phyloP scores from a whole-genome alignment of 2,329 filamentous ascomycete genomes.

The Paracamarosporium sp. region DNA sequence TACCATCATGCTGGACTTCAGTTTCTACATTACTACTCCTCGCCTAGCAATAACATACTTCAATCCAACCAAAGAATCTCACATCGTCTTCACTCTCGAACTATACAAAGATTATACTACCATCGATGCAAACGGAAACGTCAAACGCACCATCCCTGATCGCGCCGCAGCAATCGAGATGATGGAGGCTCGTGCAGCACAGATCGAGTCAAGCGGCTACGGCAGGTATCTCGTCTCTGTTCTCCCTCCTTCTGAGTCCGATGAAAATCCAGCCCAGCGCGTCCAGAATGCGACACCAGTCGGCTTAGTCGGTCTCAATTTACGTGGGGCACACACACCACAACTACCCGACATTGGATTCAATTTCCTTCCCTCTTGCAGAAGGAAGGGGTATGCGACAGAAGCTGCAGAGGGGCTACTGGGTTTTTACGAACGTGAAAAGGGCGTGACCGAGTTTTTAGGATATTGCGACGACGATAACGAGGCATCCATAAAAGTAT shows the following conservation, averaged over 20 bases:
- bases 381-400: constrained; percentile 3
- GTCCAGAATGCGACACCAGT: not conserved
- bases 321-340: not conserved
- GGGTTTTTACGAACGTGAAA: not conserved
- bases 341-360: constrained; percentile 2
- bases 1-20: constrained; percentile 1
- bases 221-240: constrained; percentile 3
- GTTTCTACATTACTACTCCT: constrained; percentile 5
- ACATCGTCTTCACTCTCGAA: not conserved
- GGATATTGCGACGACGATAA: constrained; percentile 4
- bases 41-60: constrained; percentile 4
- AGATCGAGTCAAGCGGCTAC: constrained; percentile 4
- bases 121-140: not conserved
- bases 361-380: not conserved
- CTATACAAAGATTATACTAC: not conserved
- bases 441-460: not conserved
- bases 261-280: not conserved
- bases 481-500: not conserved
- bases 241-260: not conserved
- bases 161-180: not conserved
- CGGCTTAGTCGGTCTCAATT: not conserved
- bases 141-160: not conserved
- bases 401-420: not conserved
- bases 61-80: not conserved
- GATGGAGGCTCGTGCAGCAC: not conserved